Evolutionary conservation across 75 land plant species (phyloP), one percentile per base, ranked within the genome.

Genomic region (Picea sitchensis): DNA sequence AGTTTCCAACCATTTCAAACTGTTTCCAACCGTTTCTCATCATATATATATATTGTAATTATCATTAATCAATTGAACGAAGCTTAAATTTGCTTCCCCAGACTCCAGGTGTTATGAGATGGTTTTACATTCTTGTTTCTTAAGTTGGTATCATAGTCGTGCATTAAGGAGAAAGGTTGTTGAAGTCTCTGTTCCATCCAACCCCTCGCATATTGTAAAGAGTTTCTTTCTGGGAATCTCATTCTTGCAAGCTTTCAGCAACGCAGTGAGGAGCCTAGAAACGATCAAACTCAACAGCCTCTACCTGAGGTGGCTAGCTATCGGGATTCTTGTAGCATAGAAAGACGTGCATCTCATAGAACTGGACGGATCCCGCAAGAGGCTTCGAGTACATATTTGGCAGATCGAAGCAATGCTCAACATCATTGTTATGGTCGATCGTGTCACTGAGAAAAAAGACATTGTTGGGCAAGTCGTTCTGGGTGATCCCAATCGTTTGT

Each of bases 291-390:
- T 90, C 94, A 0, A 94, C 85, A 7, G 86, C 90, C 84, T 95
- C 92, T 15, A 95, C 86, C 9, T 86, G 80, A 3, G 94, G 51
- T 20, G 99, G 96, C 99, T 96, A 97, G 47, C 82, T 84, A 59
- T 85, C 21, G 5, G 96, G 90, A 36, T 86, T 82, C 84, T 97
- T 93, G 84, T 93, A 92, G 81, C 96, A 92, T 58, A 95, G 84
- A 68, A 97, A 95, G 23, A 95, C 88, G 60, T 95, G 99, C 11
- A 94, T 86, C 62, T 90, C 86, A 81, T 91, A 95, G 26, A 68
- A 62, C 65, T 88, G 77, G 38, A 97, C 98, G 58, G 90, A 88
- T 5, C 96, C 99, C 14, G 68, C 91, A 61, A 97, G 83, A n/a
- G 76, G 62, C 5, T 71, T 75, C 86, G 82, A 79, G 14, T 90